Base-by-base conservation (phyloP, 192 early-diverging fungal genomes). In the Coemansia interrupta region DNA sequence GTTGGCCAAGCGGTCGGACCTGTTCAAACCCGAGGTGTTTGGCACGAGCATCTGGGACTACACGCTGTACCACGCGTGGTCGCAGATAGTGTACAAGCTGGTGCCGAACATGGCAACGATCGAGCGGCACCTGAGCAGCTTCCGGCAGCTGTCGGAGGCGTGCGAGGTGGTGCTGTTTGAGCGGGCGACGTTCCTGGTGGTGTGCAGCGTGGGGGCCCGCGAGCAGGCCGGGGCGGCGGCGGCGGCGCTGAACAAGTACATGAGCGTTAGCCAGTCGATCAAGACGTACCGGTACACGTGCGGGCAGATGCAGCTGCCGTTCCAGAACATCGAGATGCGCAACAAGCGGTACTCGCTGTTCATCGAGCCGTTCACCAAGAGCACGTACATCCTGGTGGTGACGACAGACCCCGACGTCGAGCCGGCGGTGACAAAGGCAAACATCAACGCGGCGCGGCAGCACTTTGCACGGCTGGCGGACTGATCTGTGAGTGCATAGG, bases 121-220 rank as follows among this genome's bases (percentile, higher is more conserved):
- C 22, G 90, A 96, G 77, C 66, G 68, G 7, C 85, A 94, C 53
- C 74, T 99, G 53, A 69, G 85, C 47, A 84, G 82, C 39, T 97
- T 99, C 61, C 84, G 88, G 59, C 58, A 62, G 23, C 81, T 93
- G 61, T 91, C 92, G 57, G 96, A 97, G 48, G 95, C 94, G 0
- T 85, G 92, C 42, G 95, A 99, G 69, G 90, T 99, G 23, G 90
- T 95, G 3, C 71, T 99, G 22, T 99, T 97, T 70, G 96, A 99
- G 70, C 74, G 90, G 24, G 86, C 93, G 20, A 97, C 96, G 19
- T 99, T 99, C 68, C 75, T 99, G 57, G 93, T 96, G 24, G 95
- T 99, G 64, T 89, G 92, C 40, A 38, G 38, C 23, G 39, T 52
- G 32, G 32, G 32, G 5, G 32, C 32, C 26, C 4, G 26, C 2